A percentile compares a stretch with the other conserved stretches of the same genome.
Conservation (phyloP, 2,329 filamentous ascomycete genomes). For the Epichloe sp. region DNA sequence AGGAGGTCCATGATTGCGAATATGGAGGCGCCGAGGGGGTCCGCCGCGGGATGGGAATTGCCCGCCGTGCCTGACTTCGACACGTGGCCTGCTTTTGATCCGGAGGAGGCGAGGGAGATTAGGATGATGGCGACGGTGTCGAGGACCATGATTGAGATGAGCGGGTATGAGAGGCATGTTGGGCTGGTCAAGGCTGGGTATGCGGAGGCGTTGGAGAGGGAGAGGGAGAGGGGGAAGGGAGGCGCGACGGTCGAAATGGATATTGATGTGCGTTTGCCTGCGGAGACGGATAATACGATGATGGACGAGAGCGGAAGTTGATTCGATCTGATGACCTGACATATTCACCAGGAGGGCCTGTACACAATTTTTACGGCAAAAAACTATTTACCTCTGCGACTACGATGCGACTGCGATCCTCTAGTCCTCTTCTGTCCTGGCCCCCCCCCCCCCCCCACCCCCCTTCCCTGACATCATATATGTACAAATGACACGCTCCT, state of each 20-base stretch:
- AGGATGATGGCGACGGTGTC: conserved; percentile 11
- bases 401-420: neutral
- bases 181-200: conserved; percentile 5
- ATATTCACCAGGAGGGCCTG: neutral
- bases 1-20: conserved; percentile 16
- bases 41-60: neutral
- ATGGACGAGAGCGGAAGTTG: neutral
- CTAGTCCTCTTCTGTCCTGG: neutral
- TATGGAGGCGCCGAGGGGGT: conserved; percentile 13
- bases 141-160: conserved; percentile 10
- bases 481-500: conserved; percentile 21
- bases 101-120: conserved; percentile 13
- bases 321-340: neutral
- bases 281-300: neutral
- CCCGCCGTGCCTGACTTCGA: neutral
- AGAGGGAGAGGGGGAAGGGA: conserved; percentile 4
- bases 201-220: conserved; percentile 13
- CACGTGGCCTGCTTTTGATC: neutral
- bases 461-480: conserved; percentile 20
- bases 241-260: neutral
- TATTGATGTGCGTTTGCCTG: no score
- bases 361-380: neutral
- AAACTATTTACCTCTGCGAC: conserved; percentile 12
- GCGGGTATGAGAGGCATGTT: conserved; percentile 14
- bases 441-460: neutral